phyloP scores from a whole-genome alignment of 1,284 basidiomycete species.

The Mycena sp. region DNA sequence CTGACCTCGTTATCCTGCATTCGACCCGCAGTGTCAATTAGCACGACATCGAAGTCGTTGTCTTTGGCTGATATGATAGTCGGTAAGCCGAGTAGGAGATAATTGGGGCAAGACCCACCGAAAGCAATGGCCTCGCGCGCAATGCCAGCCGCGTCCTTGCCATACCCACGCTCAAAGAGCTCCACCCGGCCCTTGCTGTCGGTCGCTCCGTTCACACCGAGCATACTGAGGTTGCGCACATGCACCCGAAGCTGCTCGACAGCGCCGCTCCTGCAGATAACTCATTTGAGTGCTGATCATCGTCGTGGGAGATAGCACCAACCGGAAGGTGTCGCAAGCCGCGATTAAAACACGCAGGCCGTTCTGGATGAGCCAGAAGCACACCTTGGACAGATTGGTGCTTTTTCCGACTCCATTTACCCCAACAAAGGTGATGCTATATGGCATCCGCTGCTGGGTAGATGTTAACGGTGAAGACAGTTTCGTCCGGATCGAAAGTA shows the following conservation, averaged over 20 bases:
- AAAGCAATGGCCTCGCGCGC: constrained; percentile 94
- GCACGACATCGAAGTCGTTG: constrained; percentile 91
- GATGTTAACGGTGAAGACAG: constrained; percentile 74
- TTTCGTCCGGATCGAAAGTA: constrained; percentile 83
- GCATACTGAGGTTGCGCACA: constrained; percentile 92
- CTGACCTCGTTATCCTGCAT: constrained; percentile 98
- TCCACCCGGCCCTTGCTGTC: constrained; percentile 85
- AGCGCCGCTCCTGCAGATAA: constrained; percentile 81
- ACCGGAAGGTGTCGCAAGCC: constrained; percentile 98
- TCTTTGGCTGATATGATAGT: constrained; percentile 68
- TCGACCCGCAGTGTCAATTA: constrained; percentile 96
- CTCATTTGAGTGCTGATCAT: constrained; percentile 2
- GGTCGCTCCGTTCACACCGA: constrained; percentile 76
- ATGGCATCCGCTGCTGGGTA: constrained; percentile 83
- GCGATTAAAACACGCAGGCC: constrained; percentile 94
- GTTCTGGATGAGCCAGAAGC: constrained; percentile 99
- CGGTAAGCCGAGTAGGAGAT: constrained; percentile 1
- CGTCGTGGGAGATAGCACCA: constrained; percentile 32
- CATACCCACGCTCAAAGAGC: constrained; percentile 96
- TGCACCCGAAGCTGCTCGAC: constrained; percentile 98
- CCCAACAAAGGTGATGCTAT: constrained; percentile 97
- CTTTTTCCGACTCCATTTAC: constrained; percentile 99
- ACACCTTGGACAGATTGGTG: constrained; percentile 97
- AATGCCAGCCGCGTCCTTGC: constrained; percentile 98
- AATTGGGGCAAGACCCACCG: constrained; percentile 66